Percentiles rank a stretch among this genome's conserved stretches.
Conservation (phyloP, 179 eudicot genomes). For the Carnegiea gigantea region DNA sequence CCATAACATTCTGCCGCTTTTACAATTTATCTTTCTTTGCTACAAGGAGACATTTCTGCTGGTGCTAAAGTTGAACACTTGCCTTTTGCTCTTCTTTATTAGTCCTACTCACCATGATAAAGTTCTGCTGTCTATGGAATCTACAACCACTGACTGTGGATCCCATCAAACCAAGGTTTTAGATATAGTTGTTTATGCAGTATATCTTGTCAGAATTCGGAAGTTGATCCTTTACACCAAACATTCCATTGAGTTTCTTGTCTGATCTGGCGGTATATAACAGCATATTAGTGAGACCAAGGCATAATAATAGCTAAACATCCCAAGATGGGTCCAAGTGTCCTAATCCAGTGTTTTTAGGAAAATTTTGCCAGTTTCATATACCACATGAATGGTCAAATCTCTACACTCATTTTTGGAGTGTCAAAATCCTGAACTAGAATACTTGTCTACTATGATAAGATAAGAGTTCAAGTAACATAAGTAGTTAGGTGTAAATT, state of each 20-base stretch:
- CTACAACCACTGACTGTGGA: background rate
- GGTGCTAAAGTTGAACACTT: slow-evolving; percentile 35
- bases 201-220: background rate
- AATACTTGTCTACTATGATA: background rate
- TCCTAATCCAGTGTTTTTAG: background rate
- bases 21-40: slow-evolving; percentile 7
- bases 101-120: slow-evolving; percentile 13
- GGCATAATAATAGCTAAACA: background rate
- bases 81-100: slow-evolving; percentile 16
- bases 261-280: background rate
- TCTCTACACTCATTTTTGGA: background rate
- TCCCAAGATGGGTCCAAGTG: background rate
- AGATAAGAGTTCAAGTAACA: too few species aligned
- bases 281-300: background rate
- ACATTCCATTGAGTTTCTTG: background rate
- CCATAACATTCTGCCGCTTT: slow-evolving; percentile 26
- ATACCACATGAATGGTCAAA: background rate
- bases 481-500: too few species aligned
- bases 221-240: too few species aligned
- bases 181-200: background rate
- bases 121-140: background rate
- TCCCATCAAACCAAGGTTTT: background rate
- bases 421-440: background rate
- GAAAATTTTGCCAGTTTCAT: background rate
- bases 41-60: slow-evolving; percentile 31